Conservation (phyloP, 345 rosid genomes). For the Diplotaxis tenuifolia region DNA sequence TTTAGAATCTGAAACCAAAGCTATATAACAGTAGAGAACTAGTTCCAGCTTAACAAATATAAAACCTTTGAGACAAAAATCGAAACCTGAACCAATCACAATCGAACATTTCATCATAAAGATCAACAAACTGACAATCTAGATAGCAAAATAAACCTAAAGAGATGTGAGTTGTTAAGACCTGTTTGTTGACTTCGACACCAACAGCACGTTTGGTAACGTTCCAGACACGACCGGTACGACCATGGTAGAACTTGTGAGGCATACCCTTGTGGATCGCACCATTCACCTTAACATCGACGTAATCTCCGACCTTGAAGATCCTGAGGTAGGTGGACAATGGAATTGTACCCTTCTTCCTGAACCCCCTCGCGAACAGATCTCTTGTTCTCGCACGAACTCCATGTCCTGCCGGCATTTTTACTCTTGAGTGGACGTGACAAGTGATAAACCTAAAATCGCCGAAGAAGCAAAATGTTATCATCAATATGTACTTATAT, state of each 20-base stretch:
- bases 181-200: slow-evolving; percentile 85
- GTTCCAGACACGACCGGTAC: slow-evolving; percentile 87
- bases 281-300: slow-evolving; percentile 79
- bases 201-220: slow-evolving; percentile 87
- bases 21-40: neutral
- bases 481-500: neutral
- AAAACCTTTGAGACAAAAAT: neutral
- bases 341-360: slow-evolving; percentile 85
- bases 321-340: slow-evolving; percentile 65
- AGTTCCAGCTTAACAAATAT: neutral
- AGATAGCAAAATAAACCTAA: neutral
- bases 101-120: neutral
- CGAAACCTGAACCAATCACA: too few species aligned
- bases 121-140: neutral
- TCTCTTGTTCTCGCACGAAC: slow-evolving; percentile 69
- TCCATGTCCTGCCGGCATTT: slow-evolving; percentile 73
- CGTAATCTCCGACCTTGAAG: slow-evolving; percentile 75
- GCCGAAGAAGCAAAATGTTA: neutral
- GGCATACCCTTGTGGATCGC: slow-evolving; percentile 94
- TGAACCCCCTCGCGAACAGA: slow-evolving; percentile 65
- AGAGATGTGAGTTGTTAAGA: slow-evolving; percentile 3
- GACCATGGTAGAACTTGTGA: slow-evolving; percentile 87
- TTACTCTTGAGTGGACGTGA: neutral
- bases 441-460: neutral
- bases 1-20: neutral